phyloP scores from a whole-genome alignment of 2,329 filamentous ascomycete species.

The Sporothrix humicola region DNA sequence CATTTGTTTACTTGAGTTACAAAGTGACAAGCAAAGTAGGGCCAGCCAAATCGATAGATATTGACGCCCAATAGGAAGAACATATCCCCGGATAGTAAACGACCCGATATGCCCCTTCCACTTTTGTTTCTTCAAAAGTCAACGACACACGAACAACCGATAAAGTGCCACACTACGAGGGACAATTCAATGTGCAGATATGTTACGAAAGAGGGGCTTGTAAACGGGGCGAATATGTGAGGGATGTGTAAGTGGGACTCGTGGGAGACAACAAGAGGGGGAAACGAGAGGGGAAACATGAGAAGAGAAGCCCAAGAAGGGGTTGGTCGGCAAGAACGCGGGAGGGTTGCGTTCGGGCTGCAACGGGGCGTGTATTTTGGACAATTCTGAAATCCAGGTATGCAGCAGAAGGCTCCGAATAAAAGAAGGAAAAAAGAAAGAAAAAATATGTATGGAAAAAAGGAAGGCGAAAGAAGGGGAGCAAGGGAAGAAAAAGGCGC shows the following conservation, averaged over 20 bases:
- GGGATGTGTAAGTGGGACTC: constrained; percentile 12
- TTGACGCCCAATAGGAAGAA: background rate
- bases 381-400: background rate
- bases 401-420: background rate
- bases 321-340: constrained; percentile 15
- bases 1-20: background rate
- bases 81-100: background rate
- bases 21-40: background rate
- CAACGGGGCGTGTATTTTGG: constrained; percentile 16
- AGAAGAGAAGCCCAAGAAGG: background rate
- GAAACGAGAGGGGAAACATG: background rate
- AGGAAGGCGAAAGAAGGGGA: background rate
- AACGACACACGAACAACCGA: background rate
- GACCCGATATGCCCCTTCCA: background rate
- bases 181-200: background rate
- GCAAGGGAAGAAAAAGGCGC: background rate
- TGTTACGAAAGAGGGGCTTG: constrained; percentile 13
- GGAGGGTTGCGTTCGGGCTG: constrained; percentile 26
- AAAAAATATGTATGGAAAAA: constrained; percentile 1
- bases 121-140: background rate
- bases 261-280: background rate
- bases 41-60: background rate
- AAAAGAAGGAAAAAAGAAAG: background rate
- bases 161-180: constrained; percentile 4
- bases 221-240: background rate